Base-by-base conservation (phyloP, 2,329 filamentous ascomycete genomes). In the Apiospora phragmitis region DNA sequence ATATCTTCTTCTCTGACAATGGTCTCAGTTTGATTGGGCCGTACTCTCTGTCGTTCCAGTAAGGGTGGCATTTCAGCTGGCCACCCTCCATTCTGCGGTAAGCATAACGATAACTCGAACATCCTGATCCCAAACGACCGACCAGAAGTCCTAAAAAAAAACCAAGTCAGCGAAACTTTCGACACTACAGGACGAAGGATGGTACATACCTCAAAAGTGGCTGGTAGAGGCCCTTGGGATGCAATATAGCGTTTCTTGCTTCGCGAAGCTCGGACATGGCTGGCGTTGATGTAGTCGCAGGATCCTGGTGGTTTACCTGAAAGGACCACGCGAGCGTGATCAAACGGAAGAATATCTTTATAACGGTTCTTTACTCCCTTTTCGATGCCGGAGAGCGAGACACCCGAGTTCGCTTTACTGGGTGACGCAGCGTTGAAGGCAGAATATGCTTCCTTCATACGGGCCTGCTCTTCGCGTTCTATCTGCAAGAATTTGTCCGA, bases 241-340 rank as follows among this genome's bases (percentile, higher is more conserved):
- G 95, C 95, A 81, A 99, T 98, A 79, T 99, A 99, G 55, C 91
- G 89, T 84, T 97, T 98, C 80, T 97, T 92, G 74, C 93, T 97
- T 75, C 92, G 88, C 38, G 91, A 88, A 1, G 95, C 89, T 79
- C 93, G 91, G 72, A 98, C 85, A 75, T 97, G 90, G 79, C 93
- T 98, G 24, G 95, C 96, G 78, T 99, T 99, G 82, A 99, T 91
- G 77, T 99, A 99, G 80, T 99, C 96, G 80, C 95, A 97, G 29
- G 85, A 87, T 16, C 91, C 92, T 1, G 87, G 84, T 0, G 88
- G 83, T 45, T 92, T 89, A 55, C 90, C 89, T 74, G 93, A 87
- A 65, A 99, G 82, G 74, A 90, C 94, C 69, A 99, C 96, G 71
- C 96, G 87, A 3, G 94, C 91, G 81, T 99, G 96, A 78, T 98